Percentiles rank a stretch among this genome's conserved stretches.
Evolutionary conservation across 805 yeast species (phyloP).

Genomic region (Clavispora phyllophila): DNA sequence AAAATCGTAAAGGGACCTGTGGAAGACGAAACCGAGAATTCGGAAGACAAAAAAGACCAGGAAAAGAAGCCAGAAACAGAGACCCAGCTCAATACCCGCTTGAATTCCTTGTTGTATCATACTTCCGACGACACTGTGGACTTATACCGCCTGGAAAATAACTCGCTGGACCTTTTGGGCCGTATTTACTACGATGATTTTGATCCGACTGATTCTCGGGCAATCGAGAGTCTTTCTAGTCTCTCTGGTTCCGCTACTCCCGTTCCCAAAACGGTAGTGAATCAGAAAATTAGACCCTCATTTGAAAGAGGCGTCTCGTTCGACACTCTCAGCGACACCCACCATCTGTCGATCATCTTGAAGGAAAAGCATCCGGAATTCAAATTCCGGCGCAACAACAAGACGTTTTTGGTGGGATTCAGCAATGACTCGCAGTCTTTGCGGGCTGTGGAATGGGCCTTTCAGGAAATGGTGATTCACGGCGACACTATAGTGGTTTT

Average conservation of each 20-base stretch:
- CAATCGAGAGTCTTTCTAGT: constrained; percentile 4
- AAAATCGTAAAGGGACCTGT: constrained; percentile 7
- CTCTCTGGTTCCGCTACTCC: not conserved
- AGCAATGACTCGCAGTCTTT: constrained; percentile 33
- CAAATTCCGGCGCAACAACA: constrained; percentile 40
- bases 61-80: constrained; percentile 16
- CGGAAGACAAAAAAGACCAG: constrained; percentile 1
- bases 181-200: constrained; percentile 40
- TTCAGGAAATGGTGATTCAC: constrained; percentile 38
- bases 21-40: constrained; percentile 2
- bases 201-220: constrained; percentile 20
- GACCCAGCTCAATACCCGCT: constrained; percentile 33
- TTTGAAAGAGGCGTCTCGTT: constrained; percentile 39
- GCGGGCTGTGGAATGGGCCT: constrained; percentile 40
- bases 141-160: constrained; percentile 32
- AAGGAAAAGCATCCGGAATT: constrained; percentile 40
- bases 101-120: constrained; percentile 36
- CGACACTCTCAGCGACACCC: constrained; percentile 31
- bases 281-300: constrained; percentile 13
- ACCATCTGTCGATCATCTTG: constrained; percentile 32
- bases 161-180: constrained; percentile 36
- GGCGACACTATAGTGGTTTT: constrained; percentile 40
- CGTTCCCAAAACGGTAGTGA: constrained; percentile 8
- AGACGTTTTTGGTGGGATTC: constrained; percentile 37
- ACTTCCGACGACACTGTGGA: constrained; percentile 35